These are phyloP conservation scores for Penicillium sp. DNA, from an alignment of 2,329 filamentous ascomycete species.

Conservation along the genomic window DNA sequence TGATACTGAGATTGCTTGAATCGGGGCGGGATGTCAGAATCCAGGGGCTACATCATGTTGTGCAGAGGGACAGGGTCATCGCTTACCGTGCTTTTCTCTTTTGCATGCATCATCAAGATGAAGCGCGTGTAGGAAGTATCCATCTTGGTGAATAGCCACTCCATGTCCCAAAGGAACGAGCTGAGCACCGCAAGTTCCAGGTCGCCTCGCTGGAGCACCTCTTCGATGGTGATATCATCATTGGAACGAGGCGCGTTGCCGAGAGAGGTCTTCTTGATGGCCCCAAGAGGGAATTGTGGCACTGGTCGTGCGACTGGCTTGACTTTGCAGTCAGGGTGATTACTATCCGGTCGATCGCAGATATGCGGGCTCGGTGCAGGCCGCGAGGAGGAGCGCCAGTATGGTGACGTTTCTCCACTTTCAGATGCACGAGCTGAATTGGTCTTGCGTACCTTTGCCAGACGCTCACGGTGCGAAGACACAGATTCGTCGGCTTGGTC, in stretches of 20 bases:
- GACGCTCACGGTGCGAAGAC: slow-evolving; percentile 63
- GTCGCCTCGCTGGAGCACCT: slow-evolving; percentile 69
- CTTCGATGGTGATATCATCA: slow-evolving; percentile 81
- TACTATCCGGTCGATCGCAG: slow-evolving; percentile 4
- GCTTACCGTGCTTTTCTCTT: slow-evolving; percentile 45
- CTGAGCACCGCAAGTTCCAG: slow-evolving; percentile 76
- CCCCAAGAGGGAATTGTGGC: slow-evolving; percentile 54
- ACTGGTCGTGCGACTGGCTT: slow-evolving; percentile 20
- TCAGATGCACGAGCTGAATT: background rate
- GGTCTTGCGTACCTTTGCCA: slow-evolving; percentile 23
- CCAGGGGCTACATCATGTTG: background rate
- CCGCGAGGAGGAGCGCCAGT: background rate
- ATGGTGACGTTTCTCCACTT: background rate
- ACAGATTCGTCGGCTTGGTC: slow-evolving; percentile 66
- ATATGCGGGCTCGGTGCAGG: background rate
- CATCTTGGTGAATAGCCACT: slow-evolving; percentile 73
- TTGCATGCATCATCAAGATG: slow-evolving; percentile 60
- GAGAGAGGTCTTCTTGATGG: slow-evolving; percentile 77
- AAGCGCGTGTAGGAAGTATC: slow-evolving; percentile 58
- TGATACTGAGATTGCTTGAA: slow-evolving; percentile 37
- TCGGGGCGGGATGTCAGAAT: background rate
- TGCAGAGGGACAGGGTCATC: too few relatives aligned
- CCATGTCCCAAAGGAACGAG: slow-evolving; percentile 78
- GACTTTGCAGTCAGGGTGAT: background rate
- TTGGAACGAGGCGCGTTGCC: slow-evolving; percentile 56